Evolutionary conservation across 2,329 filamentous ascomycete species (phyloP), one percentile per base, ranked within the genome.

Genomic region (Myriosclerotinia duriaeana): DNA sequence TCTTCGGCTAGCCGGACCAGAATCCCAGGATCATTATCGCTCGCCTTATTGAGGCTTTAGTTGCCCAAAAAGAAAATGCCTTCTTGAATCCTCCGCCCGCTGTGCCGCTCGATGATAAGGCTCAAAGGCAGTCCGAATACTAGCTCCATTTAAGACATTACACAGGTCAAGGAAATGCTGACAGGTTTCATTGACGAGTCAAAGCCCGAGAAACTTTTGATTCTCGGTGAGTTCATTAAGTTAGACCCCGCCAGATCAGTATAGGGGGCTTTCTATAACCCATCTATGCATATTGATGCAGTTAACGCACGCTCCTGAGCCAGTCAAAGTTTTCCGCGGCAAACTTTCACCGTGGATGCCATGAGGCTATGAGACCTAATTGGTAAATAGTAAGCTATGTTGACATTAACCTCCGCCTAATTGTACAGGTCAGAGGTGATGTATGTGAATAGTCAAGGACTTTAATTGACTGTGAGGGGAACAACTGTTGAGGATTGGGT

Each of bases 171-270:
- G 14, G 15, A 53, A n/a, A 22, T 66, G 64, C 55, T 66, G 48
- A 66, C 64, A 34, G 12, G 14, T 22, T 53, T 53, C 5, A 20
- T 46, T 22, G 12, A 12, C 55, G 46, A 66, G 38, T 53, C 30
- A 48, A 42, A 66, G 20, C 15, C 20, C 11, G 20, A 20, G 5
- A 14, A 38, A 11, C 5, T 14, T 38, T 36, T 20, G 14, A 44
- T 3, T 34, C 38, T 54, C 64, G 64, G 64, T 66, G 64, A 61
- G 46, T 66, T 53, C 55, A 61, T 66, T 14, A 52, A 66, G 64
- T 60, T 61, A 66, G 55, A 38, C 40, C 22, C 26, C 55, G 46
- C 50, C n/a, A 53, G 9, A 36, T 26, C 34, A 53, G n/a, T 53
- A 22, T n/a, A 20, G 26, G n/a, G 55, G 20, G 38, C 40, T 44